A percentile compares a stretch with the other conserved stretches of the same genome.
Evolutionary conservation across 352 stramenopile species (phyloP).

Genomic region (Plasmopara halstedii): DNA sequence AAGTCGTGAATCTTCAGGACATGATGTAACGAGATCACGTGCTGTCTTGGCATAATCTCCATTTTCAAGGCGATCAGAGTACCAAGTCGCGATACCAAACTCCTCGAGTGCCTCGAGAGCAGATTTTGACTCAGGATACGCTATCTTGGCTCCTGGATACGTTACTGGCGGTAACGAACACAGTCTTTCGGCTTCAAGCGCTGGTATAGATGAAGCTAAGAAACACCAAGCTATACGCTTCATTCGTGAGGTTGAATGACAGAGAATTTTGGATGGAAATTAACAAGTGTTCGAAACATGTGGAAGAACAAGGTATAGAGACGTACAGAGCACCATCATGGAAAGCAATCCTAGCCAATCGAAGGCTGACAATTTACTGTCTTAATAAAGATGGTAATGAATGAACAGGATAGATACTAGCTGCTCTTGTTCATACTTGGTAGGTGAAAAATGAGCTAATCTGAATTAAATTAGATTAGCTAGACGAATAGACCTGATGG

Average conservation of each 20-base stretch:
- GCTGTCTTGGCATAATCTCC: constrained; percentile 30
- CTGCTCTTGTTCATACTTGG: too few relatives aligned
- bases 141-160: constrained; percentile 37
- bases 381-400: too few relatives aligned
- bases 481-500: too few relatives aligned
- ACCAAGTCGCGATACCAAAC: constrained; percentile 56
- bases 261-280: constrained; percentile 13
- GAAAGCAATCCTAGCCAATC: too few relatives aligned
- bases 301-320: constrained; percentile 13
- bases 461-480: too few relatives aligned
- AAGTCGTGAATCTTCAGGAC: constrained; percentile 31
- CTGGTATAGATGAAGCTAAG: background rate
- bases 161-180: constrained; percentile 39
- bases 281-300: constrained; percentile 10
- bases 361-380: too few relatives aligned
- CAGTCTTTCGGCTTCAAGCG: constrained; percentile 29
- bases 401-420: too few relatives aligned
- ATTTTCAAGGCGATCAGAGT: constrained; percentile 52
- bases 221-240: constrained; percentile 10
- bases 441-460: too few relatives aligned
- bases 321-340: constrained; percentile 19
- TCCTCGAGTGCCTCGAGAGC: constrained; percentile 48
- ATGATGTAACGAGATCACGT: constrained; percentile 26
- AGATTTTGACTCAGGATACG: constrained; percentile 35
- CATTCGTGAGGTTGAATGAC: constrained; percentile 5